These are phyloP conservation scores for Aspergillus diversus DNA, from an alignment of 495 filamentous ascomycete species.

Conservation along the genomic window DNA sequence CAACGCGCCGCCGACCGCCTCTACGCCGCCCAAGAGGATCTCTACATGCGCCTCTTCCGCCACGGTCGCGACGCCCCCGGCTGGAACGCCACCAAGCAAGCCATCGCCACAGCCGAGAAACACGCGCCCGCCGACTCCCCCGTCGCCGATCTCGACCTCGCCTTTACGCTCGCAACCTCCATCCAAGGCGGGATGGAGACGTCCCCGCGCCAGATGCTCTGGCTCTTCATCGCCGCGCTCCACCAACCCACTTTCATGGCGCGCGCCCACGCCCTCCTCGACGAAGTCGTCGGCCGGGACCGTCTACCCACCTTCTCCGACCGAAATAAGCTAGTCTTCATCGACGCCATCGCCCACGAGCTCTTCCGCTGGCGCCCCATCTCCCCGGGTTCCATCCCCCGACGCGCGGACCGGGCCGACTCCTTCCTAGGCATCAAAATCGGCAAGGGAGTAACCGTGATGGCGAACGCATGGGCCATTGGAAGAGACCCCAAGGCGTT, in stretches of 20 bases:
- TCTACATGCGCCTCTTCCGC: conserved; percentile 33
- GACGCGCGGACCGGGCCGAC: conserved; percentile 54
- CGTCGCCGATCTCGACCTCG: conserved; percentile 32
- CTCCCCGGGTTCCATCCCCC: conserved; percentile 45
- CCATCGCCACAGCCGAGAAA: conserved; percentile 27
- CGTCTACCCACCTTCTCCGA: conserved; percentile 36
- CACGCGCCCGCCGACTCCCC: conserved; percentile 11
- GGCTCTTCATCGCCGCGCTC: conserved; percentile 35
- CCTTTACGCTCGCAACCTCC: conserved; percentile 35
- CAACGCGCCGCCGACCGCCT: conserved; percentile 30
- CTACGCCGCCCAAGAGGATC: conserved; percentile 28
- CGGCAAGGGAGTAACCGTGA: conserved; percentile 52
- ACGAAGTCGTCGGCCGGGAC: conserved; percentile 36
- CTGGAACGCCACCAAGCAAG: conserved; percentile 39
- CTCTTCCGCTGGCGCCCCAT: conserved; percentile 43
- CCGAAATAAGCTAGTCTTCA: conserved; percentile 29
- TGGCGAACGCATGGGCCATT: conserved; percentile 58
- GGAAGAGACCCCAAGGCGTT: conserved; percentile 31
- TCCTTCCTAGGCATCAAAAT: conserved; percentile 54
- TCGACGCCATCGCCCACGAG: conserved; percentile 39
- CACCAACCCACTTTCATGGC: conserved; percentile 23
- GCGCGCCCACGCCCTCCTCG: conserved; percentile 36
- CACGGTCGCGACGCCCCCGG: conserved; percentile 26
- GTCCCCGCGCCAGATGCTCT: conserved; percentile 34
- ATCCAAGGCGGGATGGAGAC: conserved; percentile 39